Percentiles rank a stretch among this genome's conserved stretches.
Conservation (phyloP, 2,329 filamentous ascomycete genomes). For the Eurotiales sp. region DNA sequence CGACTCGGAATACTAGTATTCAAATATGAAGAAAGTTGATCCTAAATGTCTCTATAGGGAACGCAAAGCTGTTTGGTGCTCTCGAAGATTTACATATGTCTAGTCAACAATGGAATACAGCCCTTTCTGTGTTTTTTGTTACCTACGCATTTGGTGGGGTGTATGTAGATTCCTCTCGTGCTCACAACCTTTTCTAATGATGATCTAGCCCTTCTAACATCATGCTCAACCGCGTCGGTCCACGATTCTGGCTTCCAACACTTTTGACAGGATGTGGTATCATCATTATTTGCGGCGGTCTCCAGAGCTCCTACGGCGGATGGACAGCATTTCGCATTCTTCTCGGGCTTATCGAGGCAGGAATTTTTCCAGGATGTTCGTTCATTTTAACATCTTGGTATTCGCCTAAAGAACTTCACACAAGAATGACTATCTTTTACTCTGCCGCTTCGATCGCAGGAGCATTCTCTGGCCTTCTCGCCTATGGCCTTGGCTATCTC, state of each 20-base stretch:
- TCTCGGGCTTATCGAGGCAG: neutral
- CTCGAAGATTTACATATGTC: neutral
- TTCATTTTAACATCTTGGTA: constrained; percentile 14
- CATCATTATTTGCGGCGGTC: neutral
- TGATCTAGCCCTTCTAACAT: neutral
- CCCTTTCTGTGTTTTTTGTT: neutral
- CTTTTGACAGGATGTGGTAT: neutral
- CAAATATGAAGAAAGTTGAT: no score
- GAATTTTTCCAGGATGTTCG: constrained; percentile 6
- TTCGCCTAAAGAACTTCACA: constrained; percentile 9
- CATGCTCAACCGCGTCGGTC: neutral
- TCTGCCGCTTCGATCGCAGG: constrained; percentile 1
- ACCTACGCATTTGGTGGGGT: neutral
- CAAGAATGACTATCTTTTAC: constrained; percentile 14
- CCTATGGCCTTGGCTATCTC: neutral
- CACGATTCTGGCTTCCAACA: neutral
- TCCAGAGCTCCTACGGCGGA: neutral
- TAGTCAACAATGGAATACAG: neutral
- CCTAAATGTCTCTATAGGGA: no score
- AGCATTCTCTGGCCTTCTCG: neutral
- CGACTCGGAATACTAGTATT: no score
- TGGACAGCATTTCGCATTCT: neutral
- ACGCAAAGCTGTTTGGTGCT: neutral
- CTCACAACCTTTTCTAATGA: no score
- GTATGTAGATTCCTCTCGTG: neutral